Evolutionary conservation across 1,284 basidiomycete species (phyloP).

Genomic region (Wallemia hederae): DNA sequence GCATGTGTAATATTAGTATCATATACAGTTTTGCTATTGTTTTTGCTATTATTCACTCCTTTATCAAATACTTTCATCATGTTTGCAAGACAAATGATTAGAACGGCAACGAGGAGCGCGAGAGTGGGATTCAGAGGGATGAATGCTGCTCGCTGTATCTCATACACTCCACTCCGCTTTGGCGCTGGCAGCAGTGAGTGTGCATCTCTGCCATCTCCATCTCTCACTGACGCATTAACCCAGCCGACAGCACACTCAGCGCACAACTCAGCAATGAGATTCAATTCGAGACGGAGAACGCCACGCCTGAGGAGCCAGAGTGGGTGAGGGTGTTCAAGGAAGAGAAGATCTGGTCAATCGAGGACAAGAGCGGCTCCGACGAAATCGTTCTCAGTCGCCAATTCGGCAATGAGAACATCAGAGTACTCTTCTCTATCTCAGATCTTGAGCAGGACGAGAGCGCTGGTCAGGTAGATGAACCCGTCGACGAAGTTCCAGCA

Average conservation of each 20-base stretch:
- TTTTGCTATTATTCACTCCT: neutral
- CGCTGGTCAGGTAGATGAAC: slow-evolving; percentile 17
- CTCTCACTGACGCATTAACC: neutral
- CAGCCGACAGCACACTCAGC: slow-evolving; percentile 41
- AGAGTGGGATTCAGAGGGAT: neutral
- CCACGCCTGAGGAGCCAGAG: slow-evolving; percentile 28
- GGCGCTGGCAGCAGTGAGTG: neutral
- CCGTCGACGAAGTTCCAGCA: slow-evolving; percentile 18
- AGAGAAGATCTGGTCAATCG: slow-evolving; percentile 53
- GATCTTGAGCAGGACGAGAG: slow-evolving; percentile 25
- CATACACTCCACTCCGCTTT: neutral
- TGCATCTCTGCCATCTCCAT: neutral
- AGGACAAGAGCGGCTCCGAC: slow-evolving; percentile 42
- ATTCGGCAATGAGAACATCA: slow-evolving; percentile 69
- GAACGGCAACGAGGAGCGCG: neutral
- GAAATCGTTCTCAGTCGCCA: slow-evolving; percentile 52
- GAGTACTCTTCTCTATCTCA: slow-evolving; percentile 51
- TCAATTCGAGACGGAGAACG: slow-evolving; percentile 44
- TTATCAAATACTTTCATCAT: neutral
- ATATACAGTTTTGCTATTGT: neutral
- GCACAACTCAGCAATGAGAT: slow-evolving; percentile 57
- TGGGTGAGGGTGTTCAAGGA: slow-evolving; percentile 48
- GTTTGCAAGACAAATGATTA: neutral
- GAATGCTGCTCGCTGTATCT: neutral
- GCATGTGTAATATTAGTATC: neutral